Percentiles rank a stretch among this genome's conserved stretches.
Evolutionary conservation across 768 basidiomycete species (phyloP).

Genomic region (Russula sp.): DNA sequence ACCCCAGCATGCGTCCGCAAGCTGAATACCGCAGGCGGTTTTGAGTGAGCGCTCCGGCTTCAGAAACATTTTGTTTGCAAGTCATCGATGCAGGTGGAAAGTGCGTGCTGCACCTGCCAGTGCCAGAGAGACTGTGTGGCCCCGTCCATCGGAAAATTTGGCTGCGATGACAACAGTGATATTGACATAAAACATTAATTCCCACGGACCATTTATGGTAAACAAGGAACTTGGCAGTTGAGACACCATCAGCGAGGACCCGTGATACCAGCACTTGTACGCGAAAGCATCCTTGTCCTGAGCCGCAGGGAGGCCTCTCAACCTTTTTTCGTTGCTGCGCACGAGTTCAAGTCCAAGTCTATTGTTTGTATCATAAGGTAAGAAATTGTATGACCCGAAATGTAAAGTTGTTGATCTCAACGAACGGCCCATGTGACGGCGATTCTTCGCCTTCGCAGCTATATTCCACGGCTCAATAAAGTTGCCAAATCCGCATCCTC

Average conservation of each 20-base stretch:
- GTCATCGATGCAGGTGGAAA: background rate
- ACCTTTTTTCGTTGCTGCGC: background rate
- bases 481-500: too few species aligned
- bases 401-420: background rate
- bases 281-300: background rate
- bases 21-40: background rate
- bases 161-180: background rate
- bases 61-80: background rate
- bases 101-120: too few species aligned
- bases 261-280: too few species aligned
- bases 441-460: slow-evolving; percentile 6
- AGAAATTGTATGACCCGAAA: background rate
- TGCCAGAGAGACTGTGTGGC: too few species aligned
- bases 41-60: background rate
- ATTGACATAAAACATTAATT: background rate
- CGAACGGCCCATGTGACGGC: background rate
- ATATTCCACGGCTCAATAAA: slow-evolving; percentile 1
- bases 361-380: background rate
- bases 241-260: too few species aligned
- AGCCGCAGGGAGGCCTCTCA: slow-evolving; percentile 9
- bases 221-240: background rate
- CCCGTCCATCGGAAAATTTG: background rate
- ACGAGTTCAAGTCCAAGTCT: background rate
- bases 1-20: background rate
- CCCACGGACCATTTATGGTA: background rate